These are phyloP conservation scores for Austroboletus niveus DNA, from an alignment of 1,284 basidiomycete genomes.

Conservation along the genomic window DNA sequence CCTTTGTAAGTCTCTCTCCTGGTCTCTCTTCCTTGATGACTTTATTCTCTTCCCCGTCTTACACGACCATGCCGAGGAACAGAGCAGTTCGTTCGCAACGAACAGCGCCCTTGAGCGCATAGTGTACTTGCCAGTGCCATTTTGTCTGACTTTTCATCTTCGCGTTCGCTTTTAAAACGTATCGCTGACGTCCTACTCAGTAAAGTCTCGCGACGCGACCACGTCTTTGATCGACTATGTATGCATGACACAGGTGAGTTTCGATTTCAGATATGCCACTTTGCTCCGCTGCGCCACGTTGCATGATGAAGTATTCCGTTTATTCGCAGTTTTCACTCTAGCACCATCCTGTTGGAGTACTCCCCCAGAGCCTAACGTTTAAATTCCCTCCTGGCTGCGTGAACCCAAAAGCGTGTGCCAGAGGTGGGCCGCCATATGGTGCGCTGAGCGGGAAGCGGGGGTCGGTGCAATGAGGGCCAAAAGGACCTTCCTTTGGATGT, in stretches of 20 bases:
- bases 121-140: constrained; percentile 84
- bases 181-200: constrained; percentile 12
- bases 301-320: constrained; percentile 60
- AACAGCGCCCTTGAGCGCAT: constrained; percentile 57
- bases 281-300: constrained; percentile 23
- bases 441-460: constrained; percentile 65
- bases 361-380: constrained; percentile 65
- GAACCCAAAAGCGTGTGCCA: constrained; percentile 62
- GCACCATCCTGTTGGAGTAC: constrained; percentile 61
- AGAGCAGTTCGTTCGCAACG: constrained; percentile 75
- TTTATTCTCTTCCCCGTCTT: constrained; percentile 84
- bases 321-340: constrained; percentile 81
- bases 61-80: constrained; percentile 74
- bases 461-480: constrained; percentile 55
- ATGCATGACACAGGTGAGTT: constrained; percentile 28
- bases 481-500: constrained; percentile 75
- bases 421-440: constrained; percentile 62
- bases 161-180: not conserved
- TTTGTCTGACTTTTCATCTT: constrained; percentile 56
- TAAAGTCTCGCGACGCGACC: constrained; percentile 1
- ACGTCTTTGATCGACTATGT: not conserved
- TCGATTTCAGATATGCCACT: constrained; percentile 3
- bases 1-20: constrained; percentile 20
- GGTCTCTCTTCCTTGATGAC: constrained; percentile 49
- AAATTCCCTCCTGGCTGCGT: constrained; percentile 54